Conservation (phyloP, 495 filamentous ascomycete species). For the Neurospora sublineolata region DNA sequence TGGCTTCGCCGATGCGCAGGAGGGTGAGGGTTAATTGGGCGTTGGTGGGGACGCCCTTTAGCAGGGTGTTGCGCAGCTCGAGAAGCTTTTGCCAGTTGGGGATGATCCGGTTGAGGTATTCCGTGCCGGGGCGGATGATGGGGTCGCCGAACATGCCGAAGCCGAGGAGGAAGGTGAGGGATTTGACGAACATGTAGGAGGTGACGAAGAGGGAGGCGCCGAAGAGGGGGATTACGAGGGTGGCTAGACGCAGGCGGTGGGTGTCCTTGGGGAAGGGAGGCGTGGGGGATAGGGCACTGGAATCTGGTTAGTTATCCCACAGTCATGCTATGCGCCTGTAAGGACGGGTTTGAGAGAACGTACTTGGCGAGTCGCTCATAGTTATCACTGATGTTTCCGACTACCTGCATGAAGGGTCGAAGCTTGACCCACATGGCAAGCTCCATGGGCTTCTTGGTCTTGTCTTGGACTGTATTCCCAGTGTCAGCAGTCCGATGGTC, state of each 20-base stretch:
- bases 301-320: neutral
- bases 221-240: conserved; percentile 46
- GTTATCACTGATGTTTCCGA: conserved; percentile 62
- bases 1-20: conserved; percentile 75
- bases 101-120: conserved; percentile 51
- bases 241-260: conserved; percentile 52
- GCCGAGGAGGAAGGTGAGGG: conserved; percentile 51
- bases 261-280: conserved; percentile 58
- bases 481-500: conserved; percentile 3
- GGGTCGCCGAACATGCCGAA: conserved; percentile 76
- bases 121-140: conserved; percentile 45
- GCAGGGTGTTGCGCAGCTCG: conserved; percentile 58
- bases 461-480: conserved; percentile 39
- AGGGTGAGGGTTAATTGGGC: conserved; percentile 78
- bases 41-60: conserved; percentile 81
- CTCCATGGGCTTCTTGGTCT: conserved; percentile 76
- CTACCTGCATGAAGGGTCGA: conserved; percentile 62
- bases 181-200: conserved; percentile 66
- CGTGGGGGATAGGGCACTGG: conserved; percentile 63
- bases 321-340: neutral
- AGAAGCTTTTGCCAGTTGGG: conserved; percentile 69
- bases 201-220: conserved; percentile 49
- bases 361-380: conserved; percentile 77
- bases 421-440: conserved; percentile 66
- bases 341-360: conserved; percentile 11